Base-by-base conservation (phyloP, 257 asterid genomes). In the Rhazya stricta region DNA sequence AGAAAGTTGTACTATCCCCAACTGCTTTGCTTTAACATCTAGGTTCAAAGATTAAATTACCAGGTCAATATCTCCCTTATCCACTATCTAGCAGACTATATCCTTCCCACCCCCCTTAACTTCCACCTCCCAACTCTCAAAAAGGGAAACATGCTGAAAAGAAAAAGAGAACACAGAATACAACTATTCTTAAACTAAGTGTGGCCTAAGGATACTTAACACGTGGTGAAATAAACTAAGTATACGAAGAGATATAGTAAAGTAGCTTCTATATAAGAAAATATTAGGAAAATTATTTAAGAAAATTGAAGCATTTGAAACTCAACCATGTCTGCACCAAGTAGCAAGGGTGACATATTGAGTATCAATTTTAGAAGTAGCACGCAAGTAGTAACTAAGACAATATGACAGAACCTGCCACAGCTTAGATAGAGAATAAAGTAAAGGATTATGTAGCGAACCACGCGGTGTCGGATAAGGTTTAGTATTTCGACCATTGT, bases 111-210 rank as follows among this genome's bases (percentile, higher is more conserved):
- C 60, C 29, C 53, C 36, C 19, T n/a, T n/a, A 56, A 13, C 60
- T 45, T 16, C 58, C 74, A 48, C 48, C 66, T 63, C 62, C 62
- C 58, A 54, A 53, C 58, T 53, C 58, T 21, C 25, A 53, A 27
- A 53, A 53, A 53, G 15, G 9, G 58, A 13, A 48, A 48, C 2
- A 1, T 16, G 19, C 57, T 51, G 25, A 19, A 19, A 36, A 30
- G 25, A 18, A 16, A 32, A 34, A 13, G 13, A 16, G 27, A 16
- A 63, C 6, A 16, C 7, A 63, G 36, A 5, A 36, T 6, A 18
- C 6, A 9, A 36, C 8, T 36, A 2, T 21, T 36, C n/a, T n/a
- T n/a, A n/a, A n/a, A n/a, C n/a, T n/a, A n/a, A n/a, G n/a, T n/a
- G n/a, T n/a, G n/a, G n/a, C n/a, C n/a, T n/a, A n/a, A n/a, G n/a